Conservation (phyloP, 2,329 filamentous ascomycete species). For the Fusarium multiceps region DNA sequence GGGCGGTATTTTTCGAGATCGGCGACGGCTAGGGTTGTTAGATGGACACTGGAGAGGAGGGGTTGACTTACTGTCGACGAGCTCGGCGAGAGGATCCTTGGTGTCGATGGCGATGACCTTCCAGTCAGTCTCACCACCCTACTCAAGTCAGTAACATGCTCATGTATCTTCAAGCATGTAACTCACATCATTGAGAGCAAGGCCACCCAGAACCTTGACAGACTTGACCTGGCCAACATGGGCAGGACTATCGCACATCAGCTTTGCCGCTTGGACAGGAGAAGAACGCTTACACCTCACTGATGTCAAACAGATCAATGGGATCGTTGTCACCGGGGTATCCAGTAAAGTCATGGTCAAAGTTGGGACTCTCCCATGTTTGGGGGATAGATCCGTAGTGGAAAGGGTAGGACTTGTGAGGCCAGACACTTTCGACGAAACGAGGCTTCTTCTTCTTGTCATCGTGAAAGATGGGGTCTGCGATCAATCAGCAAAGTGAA, state of each 20-base stretch:
- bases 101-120: slow-evolving; percentile 55
- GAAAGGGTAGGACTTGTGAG: slow-evolving; percentile 57
- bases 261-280: fast-evolving
- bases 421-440: slow-evolving; percentile 57
- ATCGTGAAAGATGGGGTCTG: slow-evolving; percentile 57
- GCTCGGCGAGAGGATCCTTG: slow-evolving; percentile 52
- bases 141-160: fast-evolving
- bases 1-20: slow-evolving; percentile 56
- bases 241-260: slow-evolving; percentile 31
- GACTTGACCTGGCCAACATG: slow-evolving; percentile 55
- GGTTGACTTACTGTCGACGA: slow-evolving; percentile 48
- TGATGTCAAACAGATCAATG: slow-evolving; percentile 55
- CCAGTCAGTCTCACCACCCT: slow-evolving; percentile 55
- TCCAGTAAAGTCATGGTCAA: slow-evolving; percentile 53
- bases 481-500: too few species aligned
- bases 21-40: slow-evolving; percentile 47
- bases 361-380: slow-evolving; percentile 58
- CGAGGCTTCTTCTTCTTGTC: slow-evolving; percentile 51
- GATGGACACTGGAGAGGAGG: not conserved
- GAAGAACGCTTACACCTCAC: slow-evolving; percentile 34
- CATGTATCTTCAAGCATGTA: fast-evolving
- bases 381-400: slow-evolving; percentile 58
- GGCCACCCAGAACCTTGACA: slow-evolving; percentile 56
- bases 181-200: slow-evolving; percentile 54
- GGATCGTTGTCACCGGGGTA: slow-evolving; percentile 56